Evolutionary conservation across 2,329 filamentous ascomycete genomes (phyloP).

Genomic region (Herpotrichia juniperi): DNA sequence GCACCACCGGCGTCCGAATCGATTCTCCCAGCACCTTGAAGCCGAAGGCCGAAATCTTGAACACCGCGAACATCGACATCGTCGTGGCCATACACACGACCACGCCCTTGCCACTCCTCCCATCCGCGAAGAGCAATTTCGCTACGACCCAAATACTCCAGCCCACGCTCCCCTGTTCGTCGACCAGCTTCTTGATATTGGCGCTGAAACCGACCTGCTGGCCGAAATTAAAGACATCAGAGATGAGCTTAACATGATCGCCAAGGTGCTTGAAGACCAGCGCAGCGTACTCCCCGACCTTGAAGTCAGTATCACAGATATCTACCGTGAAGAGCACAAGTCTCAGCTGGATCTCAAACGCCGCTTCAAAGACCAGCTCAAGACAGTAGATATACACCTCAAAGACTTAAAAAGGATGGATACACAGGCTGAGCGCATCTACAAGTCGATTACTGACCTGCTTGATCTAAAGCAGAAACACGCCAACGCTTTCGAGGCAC

Average conservation of each 20-base stretch:
- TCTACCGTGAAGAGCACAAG: slow-evolving; percentile 44
- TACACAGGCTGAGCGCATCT: slow-evolving; percentile 65
- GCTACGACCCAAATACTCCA: slow-evolving; percentile 33
- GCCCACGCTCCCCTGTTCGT: slow-evolving; percentile 52
- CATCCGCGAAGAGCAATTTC: slow-evolving; percentile 33
- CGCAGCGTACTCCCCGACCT: slow-evolving; percentile 55
- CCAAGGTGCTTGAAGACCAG: slow-evolving; percentile 59
- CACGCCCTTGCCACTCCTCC: slow-evolving; percentile 33
- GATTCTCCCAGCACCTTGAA: slow-evolving; percentile 44
- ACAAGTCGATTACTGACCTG: slow-evolving; percentile 65
- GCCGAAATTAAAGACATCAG: slow-evolving; percentile 71
- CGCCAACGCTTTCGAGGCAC: slow-evolving; percentile 70
- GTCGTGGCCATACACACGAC: slow-evolving; percentile 34
- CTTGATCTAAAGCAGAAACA: slow-evolving; percentile 74
- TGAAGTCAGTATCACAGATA: slow-evolving; percentile 49
- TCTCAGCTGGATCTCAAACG: slow-evolving; percentile 58
- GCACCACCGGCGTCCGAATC: slow-evolving; percentile 52
- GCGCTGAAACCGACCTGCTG: slow-evolving; percentile 65
- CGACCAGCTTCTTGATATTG: slow-evolving; percentile 65
- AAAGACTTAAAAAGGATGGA: slow-evolving; percentile 70
- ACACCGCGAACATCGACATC: slow-evolving; percentile 26
- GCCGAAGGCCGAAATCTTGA: slow-evolving; percentile 39
- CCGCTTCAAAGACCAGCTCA: slow-evolving; percentile 62
- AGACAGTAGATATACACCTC: slow-evolving; percentile 62
- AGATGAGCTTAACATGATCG: slow-evolving; percentile 70